These are phyloP conservation scores for Scheffersomyces titani DNA, from an alignment of 1,139 yeast genomes.

Conservation along the genomic window DNA sequence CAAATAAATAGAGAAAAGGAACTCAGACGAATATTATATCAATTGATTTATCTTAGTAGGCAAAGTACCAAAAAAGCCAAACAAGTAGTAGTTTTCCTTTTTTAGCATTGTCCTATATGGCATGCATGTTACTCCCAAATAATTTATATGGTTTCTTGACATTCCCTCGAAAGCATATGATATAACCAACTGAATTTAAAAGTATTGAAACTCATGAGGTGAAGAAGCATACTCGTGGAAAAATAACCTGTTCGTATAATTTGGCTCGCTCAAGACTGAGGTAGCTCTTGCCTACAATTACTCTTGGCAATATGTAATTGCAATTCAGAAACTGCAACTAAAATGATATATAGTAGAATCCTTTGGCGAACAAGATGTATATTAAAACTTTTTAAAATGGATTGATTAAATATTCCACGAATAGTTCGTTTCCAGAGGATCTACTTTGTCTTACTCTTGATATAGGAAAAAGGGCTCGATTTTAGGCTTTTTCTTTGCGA, in stretches of 20 bases:
- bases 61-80: not conserved
- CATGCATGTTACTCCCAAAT: not conserved
- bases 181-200: no score
- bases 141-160: no score
- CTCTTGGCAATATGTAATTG: not conserved
- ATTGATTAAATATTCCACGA: not conserved
- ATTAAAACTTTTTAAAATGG: not conserved
- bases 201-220: not conserved
- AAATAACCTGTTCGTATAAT: not conserved
- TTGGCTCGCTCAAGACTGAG: not conserved
- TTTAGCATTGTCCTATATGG: not conserved
- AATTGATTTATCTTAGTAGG: not conserved
- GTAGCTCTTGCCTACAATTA: not conserved
- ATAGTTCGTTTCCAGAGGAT: not conserved
- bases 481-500: not conserved
- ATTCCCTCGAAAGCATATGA: not conserved
- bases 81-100: not conserved
- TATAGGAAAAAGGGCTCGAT: no score
- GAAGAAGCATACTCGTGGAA: not conserved
- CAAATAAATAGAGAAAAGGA: not conserved
- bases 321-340: no score
- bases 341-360: not conserved
- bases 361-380: not conserved
- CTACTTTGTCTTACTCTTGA: no score
- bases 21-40: not conserved